Base-by-base conservation (phyloP, 2,329 filamentous ascomycete species). In the Botrytis sinoallii region DNA sequence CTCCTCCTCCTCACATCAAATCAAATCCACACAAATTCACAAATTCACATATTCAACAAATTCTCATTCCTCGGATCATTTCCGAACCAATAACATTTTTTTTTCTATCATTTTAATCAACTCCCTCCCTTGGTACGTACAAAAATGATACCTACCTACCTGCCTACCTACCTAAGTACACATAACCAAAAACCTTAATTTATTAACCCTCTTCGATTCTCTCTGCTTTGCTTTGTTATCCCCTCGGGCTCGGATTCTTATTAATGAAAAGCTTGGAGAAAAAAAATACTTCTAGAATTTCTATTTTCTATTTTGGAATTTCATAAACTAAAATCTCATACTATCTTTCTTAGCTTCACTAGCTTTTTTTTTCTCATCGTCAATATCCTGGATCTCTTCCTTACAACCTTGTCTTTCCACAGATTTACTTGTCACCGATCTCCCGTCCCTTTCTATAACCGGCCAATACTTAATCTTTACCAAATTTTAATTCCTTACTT, bases 401-500 rank as follows among this genome's bases (percentile, higher is more conserved):
- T 68, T 55, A 55, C 32, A 68, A 40, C 48, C 46, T 63, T 63
- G 60, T 57, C 25, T 25, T 22, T n/a, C 35, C 42, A 55, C 48
- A 48, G 6, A 32, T 42, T 55, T 10, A 52, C 48, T 55, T 57
- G 32, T 29, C 38, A 32, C 65, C 65, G 65, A 68, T 55, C 35
- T 68, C 46, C 32, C 65, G 65, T 68, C 65, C 65, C 35, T 42
- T 57, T 57, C 22, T 20, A 55, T 35, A 57, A 2, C n/a, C 65
- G 52, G 48, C 65, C 65, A 68, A 68, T 55, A 29, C 46, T 61
- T 40, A 46, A 57, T 64, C 38, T n/a, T 25, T 7, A 7, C 8
- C 18, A 65, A 73, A 63, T 40, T 48, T 59, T 65, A 52, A 40
- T 59, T 46, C 72, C 46, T 60, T 65, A 25, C 60, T 73, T 73